These are phyloP conservation scores for Sphagnum fallax DNA, from an alignment of 228 moss, liverwort and hornwort species.

Conservation along the genomic window DNA sequence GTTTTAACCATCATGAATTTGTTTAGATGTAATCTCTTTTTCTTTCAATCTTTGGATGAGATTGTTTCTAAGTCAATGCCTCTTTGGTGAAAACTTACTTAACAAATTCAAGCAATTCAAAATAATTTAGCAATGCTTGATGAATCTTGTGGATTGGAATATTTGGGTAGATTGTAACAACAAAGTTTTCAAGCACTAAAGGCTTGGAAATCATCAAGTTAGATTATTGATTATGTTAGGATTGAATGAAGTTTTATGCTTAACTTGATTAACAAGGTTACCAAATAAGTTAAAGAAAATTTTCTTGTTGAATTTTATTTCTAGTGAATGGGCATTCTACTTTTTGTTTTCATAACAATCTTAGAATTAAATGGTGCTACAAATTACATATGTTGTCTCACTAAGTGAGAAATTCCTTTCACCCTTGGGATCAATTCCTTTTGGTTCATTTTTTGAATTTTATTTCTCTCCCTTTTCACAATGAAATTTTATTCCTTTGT, in stretches of 20 bases:
- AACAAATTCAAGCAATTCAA: neutral
- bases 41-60: neutral
- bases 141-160: neutral
- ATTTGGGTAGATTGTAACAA: neutral
- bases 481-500: neutral
- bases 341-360: neutral
- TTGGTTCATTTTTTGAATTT: neutral
- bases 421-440: neutral
- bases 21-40: neutral
- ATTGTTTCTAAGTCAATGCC: neutral
- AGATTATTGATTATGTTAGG: neutral
- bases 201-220: neutral
- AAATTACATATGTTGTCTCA: neutral
- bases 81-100: neutral
- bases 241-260: neutral
- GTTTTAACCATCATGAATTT: neutral
- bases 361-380: neutral
- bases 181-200: neutral
- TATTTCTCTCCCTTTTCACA: neutral
- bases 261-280: neutral
- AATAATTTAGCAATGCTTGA: neutral
- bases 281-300: neutral
- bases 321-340: neutral
- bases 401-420: neutral
- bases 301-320: neutral